phyloP scores from a whole-genome alignment of 2,329 filamentous ascomycete genomes.

The Chalaropsis thielavioides region DNA sequence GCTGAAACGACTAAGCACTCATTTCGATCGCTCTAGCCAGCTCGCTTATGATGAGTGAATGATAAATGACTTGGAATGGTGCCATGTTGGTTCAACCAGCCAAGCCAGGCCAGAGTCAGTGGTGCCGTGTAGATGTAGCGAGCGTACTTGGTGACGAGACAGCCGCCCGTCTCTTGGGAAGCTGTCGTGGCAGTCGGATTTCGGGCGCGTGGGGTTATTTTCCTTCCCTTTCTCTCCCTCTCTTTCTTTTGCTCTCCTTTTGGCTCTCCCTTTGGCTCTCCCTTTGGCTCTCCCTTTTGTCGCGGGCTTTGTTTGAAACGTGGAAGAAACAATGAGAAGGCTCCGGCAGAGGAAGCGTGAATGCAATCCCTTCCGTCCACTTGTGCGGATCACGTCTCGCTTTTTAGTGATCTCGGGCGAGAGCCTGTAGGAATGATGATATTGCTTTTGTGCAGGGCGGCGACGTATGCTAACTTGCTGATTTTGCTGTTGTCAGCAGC shows the following conservation, averaged over 20 bases:
- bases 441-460: neutral
- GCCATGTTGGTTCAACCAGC: neutral
- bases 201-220: neutral
- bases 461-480: too few relatives aligned
- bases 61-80: neutral
- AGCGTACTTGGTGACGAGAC: neutral
- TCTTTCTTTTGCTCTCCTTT: neutral
- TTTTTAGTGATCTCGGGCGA: neutral
- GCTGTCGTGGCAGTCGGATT: neutral
- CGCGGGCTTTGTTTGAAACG: constrained; percentile 3
- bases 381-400: neutral
- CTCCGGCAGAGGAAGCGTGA: neutral
- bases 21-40: neutral
- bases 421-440: neutral
- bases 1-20: neutral
- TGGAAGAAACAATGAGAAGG: neutral
- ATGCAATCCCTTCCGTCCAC: neutral
- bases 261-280: neutral
- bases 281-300: neutral
- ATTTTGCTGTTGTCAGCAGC: too few relatives aligned
- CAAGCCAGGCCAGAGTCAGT: neutral
- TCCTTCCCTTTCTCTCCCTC: neutral
- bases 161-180: neutral
- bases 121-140: neutral
- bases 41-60: neutral